Percentiles rank a stretch among this genome's conserved stretches.
These are phyloP conservation scores for Pyricularia pennisetigena DNA, from an alignment of 2,329 filamentous ascomycete genomes.

Conservation along the genomic window DNA sequence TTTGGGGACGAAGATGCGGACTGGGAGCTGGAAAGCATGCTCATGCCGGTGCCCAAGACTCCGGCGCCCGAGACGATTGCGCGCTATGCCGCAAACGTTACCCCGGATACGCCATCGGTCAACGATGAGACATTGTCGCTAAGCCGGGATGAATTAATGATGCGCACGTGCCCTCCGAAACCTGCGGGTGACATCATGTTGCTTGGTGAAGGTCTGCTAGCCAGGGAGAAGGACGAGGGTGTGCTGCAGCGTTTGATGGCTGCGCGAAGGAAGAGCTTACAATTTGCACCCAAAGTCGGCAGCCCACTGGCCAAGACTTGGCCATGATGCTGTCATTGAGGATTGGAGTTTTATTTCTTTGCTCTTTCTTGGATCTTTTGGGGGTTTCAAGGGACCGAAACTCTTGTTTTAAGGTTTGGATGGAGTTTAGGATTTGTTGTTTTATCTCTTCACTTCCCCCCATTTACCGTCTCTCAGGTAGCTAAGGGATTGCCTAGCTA, in stretches of 20 bases:
- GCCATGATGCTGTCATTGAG: slow-evolving; percentile 13
- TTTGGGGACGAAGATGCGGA: slow-evolving; percentile 25
- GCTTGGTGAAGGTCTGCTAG: slow-evolving; percentile 34
- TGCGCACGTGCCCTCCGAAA: slow-evolving; percentile 46
- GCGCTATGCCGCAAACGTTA: slow-evolving; percentile 38
- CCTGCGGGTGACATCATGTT: slow-evolving; percentile 13
- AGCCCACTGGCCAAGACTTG: slow-evolving; percentile 58
- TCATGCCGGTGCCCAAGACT: slow-evolving; percentile 49
- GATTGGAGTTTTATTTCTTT: too few species aligned
- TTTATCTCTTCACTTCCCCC: neutral
- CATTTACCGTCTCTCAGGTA: neutral
- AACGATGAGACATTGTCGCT: slow-evolving; percentile 15
- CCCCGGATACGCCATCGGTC: slow-evolving; percentile 32
- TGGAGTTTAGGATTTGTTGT: neutral
- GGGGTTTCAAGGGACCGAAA: neutral
- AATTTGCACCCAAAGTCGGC: slow-evolving; percentile 65
- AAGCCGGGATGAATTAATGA: slow-evolving; percentile 28
- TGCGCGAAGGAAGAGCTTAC: slow-evolving; percentile 65
- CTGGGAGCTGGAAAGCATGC: slow-evolving; percentile 27
- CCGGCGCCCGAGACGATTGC: slow-evolving; percentile 45
- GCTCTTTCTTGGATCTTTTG: neutral
- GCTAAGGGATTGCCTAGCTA: neutral
- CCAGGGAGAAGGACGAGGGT: slow-evolving; percentile 41
- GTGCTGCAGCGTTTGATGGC: slow-evolving; percentile 57
- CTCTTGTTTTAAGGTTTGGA: neutral